These are phyloP conservation scores for Lenzites betulinus DNA, from an alignment of 768 basidiomycete species.

Conservation along the genomic window DNA sequence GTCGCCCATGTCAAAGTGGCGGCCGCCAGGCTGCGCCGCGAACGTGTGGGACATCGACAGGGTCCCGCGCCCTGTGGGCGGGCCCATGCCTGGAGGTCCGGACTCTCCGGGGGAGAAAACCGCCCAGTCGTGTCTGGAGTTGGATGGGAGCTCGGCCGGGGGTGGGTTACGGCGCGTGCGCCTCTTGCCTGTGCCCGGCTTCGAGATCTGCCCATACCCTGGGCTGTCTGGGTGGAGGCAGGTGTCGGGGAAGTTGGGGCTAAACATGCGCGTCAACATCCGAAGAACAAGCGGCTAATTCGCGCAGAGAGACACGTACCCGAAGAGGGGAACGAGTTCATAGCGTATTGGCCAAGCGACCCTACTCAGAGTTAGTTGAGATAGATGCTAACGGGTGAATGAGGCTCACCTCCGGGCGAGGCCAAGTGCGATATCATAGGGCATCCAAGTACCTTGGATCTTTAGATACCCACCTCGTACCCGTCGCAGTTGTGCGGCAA, in stretches of 20 bases:
- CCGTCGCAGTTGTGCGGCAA: conserved; percentile 78
- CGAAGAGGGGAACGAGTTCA: conserved; percentile 85
- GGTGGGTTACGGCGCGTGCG: conserved; percentile 56
- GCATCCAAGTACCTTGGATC: conserved; percentile 95
- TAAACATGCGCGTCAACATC: conserved; percentile 33
- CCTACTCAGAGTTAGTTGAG: conserved; percentile 40
- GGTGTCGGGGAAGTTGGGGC: conserved; percentile 81
- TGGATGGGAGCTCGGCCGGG: conserved; percentile 35
- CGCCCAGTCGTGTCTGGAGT: conserved; percentile 48
- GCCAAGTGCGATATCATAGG: conserved; percentile 84
- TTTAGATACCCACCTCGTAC: conserved; percentile 89
- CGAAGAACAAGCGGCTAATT: conserved; percentile 17
- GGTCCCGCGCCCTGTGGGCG: conserved; percentile 21
- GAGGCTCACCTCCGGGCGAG: conserved; percentile 71
- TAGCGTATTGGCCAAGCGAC: conserved; percentile 89
- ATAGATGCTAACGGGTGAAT: neutral
- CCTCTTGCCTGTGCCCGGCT: conserved; percentile 55
- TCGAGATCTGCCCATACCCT: conserved; percentile 82
- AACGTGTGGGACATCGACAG: conserved; percentile 24
- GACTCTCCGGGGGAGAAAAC: conserved; percentile 41
- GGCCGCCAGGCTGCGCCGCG: conserved; percentile 3
- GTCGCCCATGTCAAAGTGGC: neutral
- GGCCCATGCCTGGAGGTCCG: neutral
- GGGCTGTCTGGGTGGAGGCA: conserved; percentile 85
- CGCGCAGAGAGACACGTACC: conserved; percentile 46